Conservation (phyloP, 2,329 filamentous ascomycete genomes). For the Arachnopeziza araneosa region DNA sequence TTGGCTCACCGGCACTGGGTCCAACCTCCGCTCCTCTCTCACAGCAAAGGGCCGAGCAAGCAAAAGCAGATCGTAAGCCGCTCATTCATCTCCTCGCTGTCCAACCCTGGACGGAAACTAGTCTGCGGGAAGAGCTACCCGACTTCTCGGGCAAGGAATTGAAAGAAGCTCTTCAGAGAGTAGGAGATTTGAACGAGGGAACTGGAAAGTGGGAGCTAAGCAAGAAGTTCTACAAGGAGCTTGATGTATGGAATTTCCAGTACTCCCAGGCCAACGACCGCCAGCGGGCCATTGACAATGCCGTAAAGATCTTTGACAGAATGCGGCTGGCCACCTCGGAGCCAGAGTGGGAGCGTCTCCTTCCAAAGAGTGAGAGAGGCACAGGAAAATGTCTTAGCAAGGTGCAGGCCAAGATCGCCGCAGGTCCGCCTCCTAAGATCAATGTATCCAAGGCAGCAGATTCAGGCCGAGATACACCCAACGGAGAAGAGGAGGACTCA, state of each 20-base stretch:
- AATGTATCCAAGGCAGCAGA: slow-evolving; percentile 45
- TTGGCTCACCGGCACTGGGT: slow-evolving; percentile 47
- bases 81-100: slow-evolving; percentile 58
- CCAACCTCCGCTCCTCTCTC: slow-evolving; percentile 46
- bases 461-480: slow-evolving; percentile 34
- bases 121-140: slow-evolving; percentile 47
- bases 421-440: slow-evolving; percentile 46
- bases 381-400: slow-evolving; percentile 57
- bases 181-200: slow-evolving; percentile 45
- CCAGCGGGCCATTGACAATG: slow-evolving; percentile 56
- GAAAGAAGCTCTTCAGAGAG: slow-evolving; percentile 49
- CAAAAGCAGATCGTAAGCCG: slow-evolving; percentile 46
- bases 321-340: slow-evolving; percentile 50
- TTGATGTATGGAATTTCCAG: slow-evolving; percentile 58
- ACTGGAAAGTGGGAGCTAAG: slow-evolving; percentile 50
- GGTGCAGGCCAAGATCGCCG: slow-evolving; percentile 53
- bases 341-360: slow-evolving; percentile 55
- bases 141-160: slow-evolving; percentile 45
- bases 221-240: slow-evolving; percentile 55
- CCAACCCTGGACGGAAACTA: slow-evolving; percentile 44
- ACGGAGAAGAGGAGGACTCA: slow-evolving; percentile 35
- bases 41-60: slow-evolving; percentile 46
- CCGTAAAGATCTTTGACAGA: slow-evolving; percentile 54
- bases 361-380: slow-evolving; percentile 52
- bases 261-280: slow-evolving; percentile 50